Conservation (phyloP, 2,329 filamentous ascomycete genomes). For the Botrytis fragariae region DNA sequence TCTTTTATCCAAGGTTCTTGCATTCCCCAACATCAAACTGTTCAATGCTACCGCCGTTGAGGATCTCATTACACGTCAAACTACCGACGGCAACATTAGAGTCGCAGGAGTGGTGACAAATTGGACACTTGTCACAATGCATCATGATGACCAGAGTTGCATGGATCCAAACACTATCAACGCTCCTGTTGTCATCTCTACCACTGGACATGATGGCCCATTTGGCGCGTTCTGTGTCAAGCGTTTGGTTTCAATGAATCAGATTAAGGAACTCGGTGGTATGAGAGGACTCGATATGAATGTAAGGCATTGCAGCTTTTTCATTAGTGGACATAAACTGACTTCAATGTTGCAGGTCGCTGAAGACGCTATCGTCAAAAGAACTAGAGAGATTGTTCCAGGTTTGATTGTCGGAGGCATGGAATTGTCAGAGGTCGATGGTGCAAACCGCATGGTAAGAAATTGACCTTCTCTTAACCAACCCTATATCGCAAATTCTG, state of each 20-base stretch:
- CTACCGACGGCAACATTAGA: slow-evolving; percentile 54
- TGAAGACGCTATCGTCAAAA: slow-evolving; percentile 91
- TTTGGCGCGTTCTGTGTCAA: slow-evolving; percentile 92
- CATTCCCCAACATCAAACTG: slow-evolving; percentile 88
- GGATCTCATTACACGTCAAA: slow-evolving; percentile 81
- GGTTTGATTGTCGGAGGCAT: slow-evolving; percentile 92
- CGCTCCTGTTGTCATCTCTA: slow-evolving; percentile 81
- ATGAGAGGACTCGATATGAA: slow-evolving; percentile 96
- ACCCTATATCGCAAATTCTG: not conserved
- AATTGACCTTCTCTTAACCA: not conserved
- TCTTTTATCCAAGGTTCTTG: slow-evolving; percentile 76
- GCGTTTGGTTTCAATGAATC: slow-evolving; percentile 84
- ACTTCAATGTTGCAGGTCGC: slow-evolving; percentile 45
- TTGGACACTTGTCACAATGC: slow-evolving; percentile 88
- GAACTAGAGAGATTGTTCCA: slow-evolving; percentile 82
- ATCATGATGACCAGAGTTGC: slow-evolving; percentile 87
- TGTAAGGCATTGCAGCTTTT: slow-evolving; percentile 30
- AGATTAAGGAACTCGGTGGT: slow-evolving; percentile 77
- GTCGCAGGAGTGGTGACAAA: slow-evolving; percentile 92
- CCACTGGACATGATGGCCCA: slow-evolving; percentile 86
- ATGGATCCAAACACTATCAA: slow-evolving; percentile 99
- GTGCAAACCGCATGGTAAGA: slow-evolving; percentile 81
- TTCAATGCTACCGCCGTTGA: slow-evolving; percentile 95
- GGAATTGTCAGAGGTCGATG: slow-evolving; percentile 88
- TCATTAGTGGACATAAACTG: not conserved